These are phyloP conservation scores for Triticum monococcum DNA, from an alignment of 176 grass and related monocot genomes.

Conservation along the genomic window DNA sequence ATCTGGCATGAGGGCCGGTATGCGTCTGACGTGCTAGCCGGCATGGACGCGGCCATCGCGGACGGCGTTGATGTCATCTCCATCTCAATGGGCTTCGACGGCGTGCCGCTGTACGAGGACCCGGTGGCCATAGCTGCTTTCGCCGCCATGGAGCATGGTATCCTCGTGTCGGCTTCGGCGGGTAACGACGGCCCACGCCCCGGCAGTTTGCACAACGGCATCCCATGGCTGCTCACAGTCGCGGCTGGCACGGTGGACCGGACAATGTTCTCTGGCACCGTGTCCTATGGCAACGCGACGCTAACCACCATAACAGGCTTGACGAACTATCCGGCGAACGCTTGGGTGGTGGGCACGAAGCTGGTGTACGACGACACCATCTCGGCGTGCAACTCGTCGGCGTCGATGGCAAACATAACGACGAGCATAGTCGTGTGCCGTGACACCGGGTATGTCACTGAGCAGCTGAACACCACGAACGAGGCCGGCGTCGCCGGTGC, in stretches of 20 bases:
- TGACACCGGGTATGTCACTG: background rate
- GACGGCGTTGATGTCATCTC: conserved; percentile 74
- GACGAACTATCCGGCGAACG: conserved; percentile 40
- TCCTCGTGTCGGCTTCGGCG: conserved; percentile 45
- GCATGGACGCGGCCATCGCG: conserved; percentile 55
- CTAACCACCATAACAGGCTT: conserved; percentile 13
- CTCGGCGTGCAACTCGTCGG: conserved; percentile 37
- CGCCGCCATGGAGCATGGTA: conserved; percentile 46
- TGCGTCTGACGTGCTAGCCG: conserved; percentile 57
- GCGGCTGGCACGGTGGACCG: conserved; percentile 54
- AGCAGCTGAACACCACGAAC: background rate
- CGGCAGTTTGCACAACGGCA: conserved; percentile 49
- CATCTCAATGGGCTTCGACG: conserved; percentile 49
- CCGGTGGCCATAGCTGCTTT: conserved; percentile 51
- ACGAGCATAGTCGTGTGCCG: conserved; percentile 47
- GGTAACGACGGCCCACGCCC: conserved; percentile 10
- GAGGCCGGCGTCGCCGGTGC: conserved; percentile 34
- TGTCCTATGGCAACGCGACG: conserved; percentile 39
- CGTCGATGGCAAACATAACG: background rate
- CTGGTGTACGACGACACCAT: conserved; percentile 41
- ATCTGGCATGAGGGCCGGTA: conserved; percentile 36
- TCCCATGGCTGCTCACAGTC: conserved; percentile 65
- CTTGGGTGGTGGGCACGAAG: conserved; percentile 35
- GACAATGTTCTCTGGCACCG: conserved; percentile 33
- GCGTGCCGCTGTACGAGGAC: conserved; percentile 51